Percentiles rank a stretch among this genome's conserved stretches.
Evolutionary conservation across 2,329 filamentous ascomycete genomes (phyloP).

Genomic region (Xylariomycetidae sp.): DNA sequence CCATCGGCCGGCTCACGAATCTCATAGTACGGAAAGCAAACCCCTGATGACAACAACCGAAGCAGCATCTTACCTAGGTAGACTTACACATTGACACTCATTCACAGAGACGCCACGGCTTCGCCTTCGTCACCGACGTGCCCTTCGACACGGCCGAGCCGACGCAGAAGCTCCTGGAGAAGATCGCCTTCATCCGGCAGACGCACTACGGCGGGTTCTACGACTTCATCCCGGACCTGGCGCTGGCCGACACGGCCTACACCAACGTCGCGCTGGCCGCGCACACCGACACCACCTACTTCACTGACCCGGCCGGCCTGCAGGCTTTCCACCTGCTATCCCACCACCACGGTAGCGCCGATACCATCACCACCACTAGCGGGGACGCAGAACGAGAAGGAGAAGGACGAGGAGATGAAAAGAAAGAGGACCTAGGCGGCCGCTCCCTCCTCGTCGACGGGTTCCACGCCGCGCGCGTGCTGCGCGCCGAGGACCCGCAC

Average conservation of each 20-base stretch:
- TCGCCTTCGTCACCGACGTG: constrained; percentile 70
- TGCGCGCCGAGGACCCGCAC: constrained; percentile 48
- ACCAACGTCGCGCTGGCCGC: constrained; percentile 76
- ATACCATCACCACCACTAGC: constrained; percentile 9
- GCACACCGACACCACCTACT: constrained; percentile 96
- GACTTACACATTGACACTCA: constrained; percentile 9
- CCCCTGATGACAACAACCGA: not conserved
- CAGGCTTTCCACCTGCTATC: constrained; percentile 92
- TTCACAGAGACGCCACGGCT: constrained; percentile 62
- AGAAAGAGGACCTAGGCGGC: constrained; percentile 53
- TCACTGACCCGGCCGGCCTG: constrained; percentile 84
- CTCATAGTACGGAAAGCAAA: constrained; percentile 47
- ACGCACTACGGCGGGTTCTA: constrained; percentile 82
- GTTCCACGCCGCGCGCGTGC: constrained; percentile 63
- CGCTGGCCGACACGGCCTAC: constrained; percentile 86
- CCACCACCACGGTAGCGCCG: too few relatives aligned
- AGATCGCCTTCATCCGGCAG: constrained; percentile 79
- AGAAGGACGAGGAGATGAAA: too few relatives aligned
- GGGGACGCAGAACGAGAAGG: too few relatives aligned
- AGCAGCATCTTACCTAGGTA: not conserved
- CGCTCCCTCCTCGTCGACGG: constrained; percentile 81
- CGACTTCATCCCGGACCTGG: constrained; percentile 86
- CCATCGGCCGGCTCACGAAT: constrained; percentile 58
- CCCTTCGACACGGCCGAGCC: constrained; percentile 61
- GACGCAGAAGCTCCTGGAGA: constrained; percentile 70